Percentiles rank a stretch among this genome's conserved stretches.
Conservation (phyloP, 805 yeast genomes). For the Metschnikowia gelsemii region DNA sequence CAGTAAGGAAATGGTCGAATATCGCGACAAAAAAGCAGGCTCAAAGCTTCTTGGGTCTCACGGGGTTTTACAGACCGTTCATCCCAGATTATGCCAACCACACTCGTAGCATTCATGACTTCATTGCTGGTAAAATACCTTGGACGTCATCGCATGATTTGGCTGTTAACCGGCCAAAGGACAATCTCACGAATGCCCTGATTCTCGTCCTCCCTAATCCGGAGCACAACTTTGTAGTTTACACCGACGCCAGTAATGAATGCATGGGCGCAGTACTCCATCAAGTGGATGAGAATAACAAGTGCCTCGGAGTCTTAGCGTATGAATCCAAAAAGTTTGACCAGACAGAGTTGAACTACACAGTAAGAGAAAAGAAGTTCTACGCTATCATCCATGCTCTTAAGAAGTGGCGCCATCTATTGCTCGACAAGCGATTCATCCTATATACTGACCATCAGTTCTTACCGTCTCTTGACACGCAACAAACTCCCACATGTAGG, state of each 20-base stretch:
- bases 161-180: neutral
- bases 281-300: neutral
- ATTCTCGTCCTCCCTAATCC: constrained; percentile 3
- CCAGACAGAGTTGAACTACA: neutral
- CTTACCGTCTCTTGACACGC: neutral
- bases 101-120: constrained; percentile 4
- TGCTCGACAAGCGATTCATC: constrained; percentile 1
- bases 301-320: neutral
- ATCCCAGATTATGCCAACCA: constrained; percentile 2
- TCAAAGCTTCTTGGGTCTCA: constrained; percentile 1
- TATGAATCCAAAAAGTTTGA: neutral
- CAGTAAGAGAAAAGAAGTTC: neutral
- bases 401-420: neutral
- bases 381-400: neutral
- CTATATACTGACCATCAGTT: constrained; percentile 2
- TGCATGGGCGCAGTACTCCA: neutral
- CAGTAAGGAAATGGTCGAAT: neutral
- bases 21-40: neutral
- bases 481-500: neutral
- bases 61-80: neutral
- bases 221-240: constrained; percentile 1
- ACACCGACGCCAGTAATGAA: constrained; percentile 3
- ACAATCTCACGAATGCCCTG: neutral
- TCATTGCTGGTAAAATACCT: constrained; percentile 1
- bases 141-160: neutral